Evolutionary conservation across 208 protist genomes (phyloP), one percentile per base, ranked within the genome.

Genomic region (Strigomonas galati): DNA sequence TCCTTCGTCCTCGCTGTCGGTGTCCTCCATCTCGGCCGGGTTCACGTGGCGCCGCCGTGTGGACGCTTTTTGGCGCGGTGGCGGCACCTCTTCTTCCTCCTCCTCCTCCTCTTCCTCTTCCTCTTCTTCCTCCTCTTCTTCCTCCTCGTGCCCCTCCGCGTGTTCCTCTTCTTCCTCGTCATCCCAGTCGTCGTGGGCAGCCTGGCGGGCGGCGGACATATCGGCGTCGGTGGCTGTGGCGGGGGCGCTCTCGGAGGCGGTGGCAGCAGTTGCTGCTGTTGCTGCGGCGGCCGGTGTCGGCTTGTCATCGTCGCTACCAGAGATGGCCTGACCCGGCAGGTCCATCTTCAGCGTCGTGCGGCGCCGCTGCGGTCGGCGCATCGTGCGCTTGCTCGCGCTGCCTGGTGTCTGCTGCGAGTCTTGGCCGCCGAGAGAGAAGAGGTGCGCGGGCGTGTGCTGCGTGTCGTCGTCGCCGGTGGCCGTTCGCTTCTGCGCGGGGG

Each of bases 161-260:
- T 62, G 54, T 0, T 62, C 65, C 12, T 74, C 72, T 0, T 70
- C 57, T 52, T 75, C 70, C 57, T 69, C 69, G 63, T 72, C 54
- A 35, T 81, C 69, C 73, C 62, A 77, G 56, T 78, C 58, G 14
- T 59, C 27, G 35, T 56, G 12, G 6, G 3, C n/a, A 1, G 55
- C n/a, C 27, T 61, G n/a, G 5, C 12, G 32, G 28, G 55, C 55
- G 55, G 55, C 28, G 5, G 55, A 24, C 27, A 28, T 2, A 2
- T 37, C 30, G 17, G 55, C 23, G 17, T 61, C 28, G 10, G 55
- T 12, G 1, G 55, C 1, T 2, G 52, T 27, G 27, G 1, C 52
- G 6, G 40, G 10, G 10, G 12, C 40, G 40, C 40, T 9, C 40
- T 46, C 40, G 40, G 40, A 1, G 40, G 14, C 15, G 12, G 40